phyloP scores from a whole-genome alignment of 352 stramenopile genomes.

The Pythium sukuiense region DNA sequence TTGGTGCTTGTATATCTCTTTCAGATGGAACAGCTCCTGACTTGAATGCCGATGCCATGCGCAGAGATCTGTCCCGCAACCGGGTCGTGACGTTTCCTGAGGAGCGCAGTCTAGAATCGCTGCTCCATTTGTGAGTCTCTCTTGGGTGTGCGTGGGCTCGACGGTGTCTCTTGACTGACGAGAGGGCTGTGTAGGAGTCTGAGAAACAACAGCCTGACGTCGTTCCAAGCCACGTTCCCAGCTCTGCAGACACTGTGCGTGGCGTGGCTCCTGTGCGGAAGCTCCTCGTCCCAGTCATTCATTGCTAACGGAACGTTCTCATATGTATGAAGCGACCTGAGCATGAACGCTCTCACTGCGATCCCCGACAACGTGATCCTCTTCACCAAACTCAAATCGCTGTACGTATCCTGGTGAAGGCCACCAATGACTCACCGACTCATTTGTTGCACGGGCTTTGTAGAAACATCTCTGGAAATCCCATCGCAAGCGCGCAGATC shows the following conservation, averaged over 20 bases:
- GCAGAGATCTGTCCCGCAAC: conserved; percentile 15
- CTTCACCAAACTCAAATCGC: conserved; percentile 16
- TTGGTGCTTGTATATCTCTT: neutral
- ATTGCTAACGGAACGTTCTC: neutral
- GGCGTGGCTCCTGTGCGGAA: too few species aligned
- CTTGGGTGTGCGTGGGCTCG: neutral
- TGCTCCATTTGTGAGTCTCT: conserved; percentile 8
- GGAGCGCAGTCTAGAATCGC: conserved; percentile 5
- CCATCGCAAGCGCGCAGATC: neutral
- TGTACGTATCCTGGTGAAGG: conserved; percentile 18
- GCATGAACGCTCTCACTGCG: conserved; percentile 10
- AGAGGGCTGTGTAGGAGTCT: conserved; percentile 6
- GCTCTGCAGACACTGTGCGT: conserved; percentile 13
- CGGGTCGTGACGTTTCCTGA: neutral
- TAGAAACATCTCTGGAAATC: conserved; percentile 17
- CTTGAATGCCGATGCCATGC: neutral
- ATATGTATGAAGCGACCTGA: conserved; percentile 12
- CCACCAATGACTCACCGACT: too few species aligned
- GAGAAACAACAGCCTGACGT: conserved; percentile 3
- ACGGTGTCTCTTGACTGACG: too few species aligned
- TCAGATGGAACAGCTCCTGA: neutral
- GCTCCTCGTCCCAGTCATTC: too few species aligned
- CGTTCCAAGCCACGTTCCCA: conserved; percentile 12
- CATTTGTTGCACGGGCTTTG: too few species aligned
- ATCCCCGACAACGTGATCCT: conserved; percentile 12